These are phyloP conservation scores for Melaleuca alternifolia DNA, from an alignment of 345 rosid genomes.

Conservation along the genomic window DNA sequence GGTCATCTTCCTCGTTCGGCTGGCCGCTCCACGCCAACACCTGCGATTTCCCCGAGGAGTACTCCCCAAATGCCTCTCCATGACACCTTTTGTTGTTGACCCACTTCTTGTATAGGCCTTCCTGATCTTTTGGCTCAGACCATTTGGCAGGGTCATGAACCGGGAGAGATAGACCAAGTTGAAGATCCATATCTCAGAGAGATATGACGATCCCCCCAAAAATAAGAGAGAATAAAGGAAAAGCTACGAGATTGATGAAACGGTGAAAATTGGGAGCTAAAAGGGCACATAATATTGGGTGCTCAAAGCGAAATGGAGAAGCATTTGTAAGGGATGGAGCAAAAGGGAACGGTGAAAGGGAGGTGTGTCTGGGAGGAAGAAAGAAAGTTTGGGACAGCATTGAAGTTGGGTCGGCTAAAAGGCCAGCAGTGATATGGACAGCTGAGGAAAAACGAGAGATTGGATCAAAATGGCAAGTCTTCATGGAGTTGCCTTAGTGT, in stretches of 20 bases:
- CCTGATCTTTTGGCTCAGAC: neutral
- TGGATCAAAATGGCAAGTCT: slow-evolving; percentile 1
- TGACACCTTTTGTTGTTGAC: slow-evolving; percentile 13
- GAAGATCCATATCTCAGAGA: slow-evolving; percentile 32
- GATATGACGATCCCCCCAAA: neutral
- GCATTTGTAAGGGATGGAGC: neutral
- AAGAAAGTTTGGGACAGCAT: slow-evolving; percentile 30
- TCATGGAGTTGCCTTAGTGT: slow-evolving; percentile 3
- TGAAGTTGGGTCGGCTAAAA: slow-evolving; percentile 58
- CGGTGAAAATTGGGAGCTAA: neutral
- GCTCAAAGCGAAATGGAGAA: neutral
- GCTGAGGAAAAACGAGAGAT: slow-evolving; percentile 4
- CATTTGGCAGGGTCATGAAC: neutral
- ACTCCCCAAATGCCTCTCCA: slow-evolving; percentile 10
- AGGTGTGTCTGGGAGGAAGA: slow-evolving; percentile 10
- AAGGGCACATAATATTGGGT: neutral
- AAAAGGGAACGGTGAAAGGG: slow-evolving; percentile 1
- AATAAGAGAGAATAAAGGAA: neutral
- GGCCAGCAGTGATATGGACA: slow-evolving; percentile 49
- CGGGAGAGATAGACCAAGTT: slow-evolving; percentile 35
- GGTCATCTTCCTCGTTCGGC: slow-evolving; percentile 46
- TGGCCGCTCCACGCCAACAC: slow-evolving; percentile 34
- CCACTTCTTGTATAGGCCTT: neutral
- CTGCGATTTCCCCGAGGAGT: neutral
- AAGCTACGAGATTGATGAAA: neutral